A percentile compares a stretch with the other conserved stretches of the same genome.
These are phyloP conservation scores for Arthroderma sp. DNA, from an alignment of 2,329 filamentous ascomycete species.

Conservation along the genomic window DNA sequence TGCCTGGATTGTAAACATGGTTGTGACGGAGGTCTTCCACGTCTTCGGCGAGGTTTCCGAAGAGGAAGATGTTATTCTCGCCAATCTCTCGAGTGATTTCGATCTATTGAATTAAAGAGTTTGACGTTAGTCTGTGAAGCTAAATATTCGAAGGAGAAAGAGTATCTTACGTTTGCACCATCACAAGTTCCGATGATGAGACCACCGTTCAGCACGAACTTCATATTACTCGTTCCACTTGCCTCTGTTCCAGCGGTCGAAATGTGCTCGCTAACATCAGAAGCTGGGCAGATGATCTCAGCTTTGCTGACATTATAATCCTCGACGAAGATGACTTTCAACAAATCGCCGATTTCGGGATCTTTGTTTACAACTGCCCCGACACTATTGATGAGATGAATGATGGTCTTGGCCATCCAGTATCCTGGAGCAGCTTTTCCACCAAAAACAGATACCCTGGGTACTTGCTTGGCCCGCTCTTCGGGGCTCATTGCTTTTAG, in stretches of 20 bases:
- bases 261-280: slow-evolving; percentile 95
- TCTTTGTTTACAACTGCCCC: slow-evolving; percentile 86
- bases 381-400: slow-evolving; percentile 89
- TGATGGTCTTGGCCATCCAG: slow-evolving; percentile 99
- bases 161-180: slow-evolving; percentile 70
- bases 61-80: slow-evolving; percentile 96
- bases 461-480: slow-evolving; percentile 72
- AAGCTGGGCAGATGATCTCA: slow-evolving; percentile 88
- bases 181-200: slow-evolving; percentile 97
- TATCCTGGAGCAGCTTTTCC: slow-evolving; percentile 96
- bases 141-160: too few relatives aligned
- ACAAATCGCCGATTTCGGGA: slow-evolving; percentile 74
- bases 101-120: slow-evolving; percentile 42
- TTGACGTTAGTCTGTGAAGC: neutral
- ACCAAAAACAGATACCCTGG: slow-evolving; percentile 89
- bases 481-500: slow-evolving; percentile 76
- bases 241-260: slow-evolving; percentile 91
- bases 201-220: slow-evolving; percentile 94
- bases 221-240: slow-evolving; percentile 94
- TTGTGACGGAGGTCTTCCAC: slow-evolving; percentile 89
- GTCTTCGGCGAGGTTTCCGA: slow-evolving; percentile 88
- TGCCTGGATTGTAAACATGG: slow-evolving; percentile 58
- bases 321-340: slow-evolving; percentile 94
- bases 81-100: slow-evolving; percentile 96
- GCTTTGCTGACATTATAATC: slow-evolving; percentile 99